Evolutionary conservation across 208 protist species (phyloP).

Genomic region (Leishmania tarentolae): DNA sequence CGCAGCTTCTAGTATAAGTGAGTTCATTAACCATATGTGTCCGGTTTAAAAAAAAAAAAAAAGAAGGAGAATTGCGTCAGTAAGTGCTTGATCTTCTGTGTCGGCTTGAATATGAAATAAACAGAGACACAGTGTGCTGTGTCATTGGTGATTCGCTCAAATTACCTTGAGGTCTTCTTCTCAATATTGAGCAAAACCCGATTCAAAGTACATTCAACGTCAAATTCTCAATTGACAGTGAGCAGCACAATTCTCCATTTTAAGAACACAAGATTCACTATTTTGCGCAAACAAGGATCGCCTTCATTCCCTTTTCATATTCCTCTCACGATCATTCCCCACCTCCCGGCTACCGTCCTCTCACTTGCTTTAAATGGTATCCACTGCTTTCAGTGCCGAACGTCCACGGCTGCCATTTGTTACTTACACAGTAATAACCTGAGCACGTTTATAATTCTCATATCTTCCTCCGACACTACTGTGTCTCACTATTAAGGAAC

Average conservation of each 20-base stretch:
- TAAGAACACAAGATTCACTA: not conserved
- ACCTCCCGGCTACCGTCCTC: no score
- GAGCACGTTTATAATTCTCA: no score
- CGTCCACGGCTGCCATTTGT: no score
- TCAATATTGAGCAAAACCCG: not conserved
- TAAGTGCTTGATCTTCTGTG: not conserved
- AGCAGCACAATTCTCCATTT: not conserved
- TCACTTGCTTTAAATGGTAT: no score
- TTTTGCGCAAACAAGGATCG: not conserved
- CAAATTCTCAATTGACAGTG: not conserved
- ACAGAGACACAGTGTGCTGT: not conserved
- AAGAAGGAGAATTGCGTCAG: not conserved
- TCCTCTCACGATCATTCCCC: not conserved
- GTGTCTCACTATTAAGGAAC: rapidly evolving
- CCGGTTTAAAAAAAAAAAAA: not conserved
- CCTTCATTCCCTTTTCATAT: not conserved
- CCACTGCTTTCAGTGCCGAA: no score
- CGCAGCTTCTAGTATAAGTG: not conserved
- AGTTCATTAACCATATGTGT: not conserved
- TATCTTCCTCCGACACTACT: no score
- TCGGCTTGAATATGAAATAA: not conserved
- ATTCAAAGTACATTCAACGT: not conserved
- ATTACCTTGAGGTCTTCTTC: not conserved
- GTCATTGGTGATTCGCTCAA: not conserved
- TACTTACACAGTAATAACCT: no score